Conservation (phyloP, 129 eudicot species). For the Logfia minima region DNA sequence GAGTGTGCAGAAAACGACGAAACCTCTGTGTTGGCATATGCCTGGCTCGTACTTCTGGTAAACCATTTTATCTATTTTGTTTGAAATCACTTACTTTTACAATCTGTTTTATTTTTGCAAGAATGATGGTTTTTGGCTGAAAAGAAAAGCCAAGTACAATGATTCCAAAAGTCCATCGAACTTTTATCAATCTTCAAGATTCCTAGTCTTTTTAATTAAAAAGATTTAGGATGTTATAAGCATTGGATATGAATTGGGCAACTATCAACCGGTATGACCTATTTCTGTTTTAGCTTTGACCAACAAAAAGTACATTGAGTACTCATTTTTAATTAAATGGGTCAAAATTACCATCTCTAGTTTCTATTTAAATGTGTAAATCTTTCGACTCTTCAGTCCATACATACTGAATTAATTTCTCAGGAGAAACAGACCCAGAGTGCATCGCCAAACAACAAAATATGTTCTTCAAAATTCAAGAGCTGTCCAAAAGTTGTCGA, state of each 20-base stretch:
- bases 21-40: constrained; percentile 45
- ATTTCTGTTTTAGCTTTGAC: not conserved
- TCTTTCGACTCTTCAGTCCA: not conserved
- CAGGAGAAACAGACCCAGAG: not conserved
- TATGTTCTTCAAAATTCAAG: not conserved
- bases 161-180: not conserved
- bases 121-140: too few relatives aligned
- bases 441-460: not conserved
- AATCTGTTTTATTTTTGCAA: not conserved
- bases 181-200: not conserved
- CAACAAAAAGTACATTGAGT: not conserved
- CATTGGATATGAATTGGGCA: too few relatives aligned
- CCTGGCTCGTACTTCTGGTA: constrained; percentile 42
- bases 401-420: not conserved
- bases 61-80: not conserved
- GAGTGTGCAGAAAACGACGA: constrained; percentile 43
- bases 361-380: not conserved
- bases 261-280: not conserved
- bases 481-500: not conserved
- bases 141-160: not conserved
- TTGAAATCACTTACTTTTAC: not conserved
- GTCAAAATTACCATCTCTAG: not conserved
- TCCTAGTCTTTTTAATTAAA: too few relatives aligned
- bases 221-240: not conserved
- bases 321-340: not conserved